phyloP scores from a whole-genome alignment of 306 rosid species.

The Medicago arabica region DNA sequence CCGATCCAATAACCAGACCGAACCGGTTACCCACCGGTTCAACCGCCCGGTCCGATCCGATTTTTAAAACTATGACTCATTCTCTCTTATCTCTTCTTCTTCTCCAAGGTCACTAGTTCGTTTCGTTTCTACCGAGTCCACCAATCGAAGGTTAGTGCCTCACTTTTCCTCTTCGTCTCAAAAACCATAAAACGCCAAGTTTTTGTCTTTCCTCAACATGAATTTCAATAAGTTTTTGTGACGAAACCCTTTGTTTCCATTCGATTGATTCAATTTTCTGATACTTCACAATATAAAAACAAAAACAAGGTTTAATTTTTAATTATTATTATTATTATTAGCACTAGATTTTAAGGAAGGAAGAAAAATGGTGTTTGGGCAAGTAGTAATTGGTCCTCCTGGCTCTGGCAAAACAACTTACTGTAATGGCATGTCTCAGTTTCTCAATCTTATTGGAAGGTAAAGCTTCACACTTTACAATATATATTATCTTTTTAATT shows the following conservation, averaged over 20 bases:
- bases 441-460: constrained; percentile 91
- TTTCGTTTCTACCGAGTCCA: not conserved
- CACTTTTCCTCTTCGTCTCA: not conserved
- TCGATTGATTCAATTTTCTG: too few species aligned
- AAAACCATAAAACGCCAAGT: not conserved
- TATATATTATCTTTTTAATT: not conserved
- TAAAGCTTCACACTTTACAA: constrained; percentile 27
- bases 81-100: not conserved
- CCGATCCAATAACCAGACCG: too few species aligned
- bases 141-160: not conserved
- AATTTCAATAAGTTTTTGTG: too few species aligned
- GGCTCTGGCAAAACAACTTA: constrained; percentile 99
- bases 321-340: not conserved
- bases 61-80: too few species aligned
- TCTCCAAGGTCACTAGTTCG: not conserved
- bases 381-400: constrained; percentile 94
- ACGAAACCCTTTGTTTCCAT: too few species aligned
- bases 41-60: too few species aligned
- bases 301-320: not conserved
- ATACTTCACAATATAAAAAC: too few species aligned
- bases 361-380: constrained; percentile 55
- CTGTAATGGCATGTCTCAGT: constrained; percentile 99
- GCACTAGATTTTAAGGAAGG: constrained; percentile 1
- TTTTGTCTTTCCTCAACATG: not conserved
- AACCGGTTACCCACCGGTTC: too few species aligned